These are phyloP conservation scores for Annona squamosa DNA, from an alignment of 164 flowering plant genomes.

Conservation along the genomic window DNA sequence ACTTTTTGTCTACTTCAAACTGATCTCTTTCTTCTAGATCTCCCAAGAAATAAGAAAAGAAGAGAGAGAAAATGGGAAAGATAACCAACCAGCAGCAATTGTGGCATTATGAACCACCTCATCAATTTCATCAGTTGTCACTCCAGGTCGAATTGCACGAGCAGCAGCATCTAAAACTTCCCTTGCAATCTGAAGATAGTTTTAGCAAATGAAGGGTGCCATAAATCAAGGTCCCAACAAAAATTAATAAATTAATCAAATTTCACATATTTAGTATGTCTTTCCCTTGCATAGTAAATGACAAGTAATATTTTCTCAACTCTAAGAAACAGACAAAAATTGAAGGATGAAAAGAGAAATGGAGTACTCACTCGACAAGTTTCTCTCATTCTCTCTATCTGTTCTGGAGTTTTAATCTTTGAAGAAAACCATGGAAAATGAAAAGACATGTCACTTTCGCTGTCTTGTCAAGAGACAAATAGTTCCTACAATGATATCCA, in stretches of 20 bases:
- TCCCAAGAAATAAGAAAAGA: too few species aligned
- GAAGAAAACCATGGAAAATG: constrained; percentile 9
- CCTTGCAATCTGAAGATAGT: constrained; percentile 63
- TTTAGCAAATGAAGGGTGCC: not conserved
- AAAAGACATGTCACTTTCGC: constrained; percentile 4
- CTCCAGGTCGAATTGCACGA: constrained; percentile 75
- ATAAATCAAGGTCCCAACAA: constrained; percentile 4
- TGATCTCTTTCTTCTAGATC: too few species aligned
- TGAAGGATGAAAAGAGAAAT: not conserved
- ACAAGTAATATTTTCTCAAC: not conserved
- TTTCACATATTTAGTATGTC: not conserved
- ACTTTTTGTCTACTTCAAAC: too few species aligned
- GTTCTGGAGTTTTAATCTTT: constrained; percentile 84
- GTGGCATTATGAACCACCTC: constrained; percentile 91
- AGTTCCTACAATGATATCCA: not conserved
- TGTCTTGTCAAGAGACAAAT: not conserved
- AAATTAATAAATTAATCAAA: not conserved
- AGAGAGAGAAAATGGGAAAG: not conserved
- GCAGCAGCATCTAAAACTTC: constrained; percentile 97
- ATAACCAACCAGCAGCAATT: constrained; percentile 67
- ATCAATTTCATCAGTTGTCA: constrained; percentile 98
- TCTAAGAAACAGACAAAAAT: not conserved
- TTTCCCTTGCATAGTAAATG: not conserved
- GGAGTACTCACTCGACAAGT: constrained; percentile 59
- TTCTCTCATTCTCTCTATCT: constrained; percentile 82